Percentiles rank a stretch among this genome's conserved stretches.
Conservation (phyloP, 164 flowering plant genomes). For the Aristolochia californica region DNA sequence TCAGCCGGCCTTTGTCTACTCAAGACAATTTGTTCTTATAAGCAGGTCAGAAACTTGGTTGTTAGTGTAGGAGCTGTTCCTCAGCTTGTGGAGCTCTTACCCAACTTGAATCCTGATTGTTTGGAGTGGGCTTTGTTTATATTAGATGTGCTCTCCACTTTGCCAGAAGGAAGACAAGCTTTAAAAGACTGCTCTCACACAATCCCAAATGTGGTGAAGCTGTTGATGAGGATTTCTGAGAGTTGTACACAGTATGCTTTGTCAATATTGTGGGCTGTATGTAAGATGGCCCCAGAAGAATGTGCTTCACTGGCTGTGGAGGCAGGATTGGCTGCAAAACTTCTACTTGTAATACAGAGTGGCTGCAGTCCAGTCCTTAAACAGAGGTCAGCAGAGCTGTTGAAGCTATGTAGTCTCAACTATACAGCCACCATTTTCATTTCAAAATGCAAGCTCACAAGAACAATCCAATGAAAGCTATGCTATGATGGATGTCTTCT, state of each 20-base stretch:
- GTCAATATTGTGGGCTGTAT: slow-evolving; percentile 69
- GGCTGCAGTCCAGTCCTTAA: slow-evolving; percentile 69
- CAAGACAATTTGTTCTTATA: slow-evolving; percentile 39
- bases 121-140: slow-evolving; percentile 53
- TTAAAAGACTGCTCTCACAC: slow-evolving; percentile 52
- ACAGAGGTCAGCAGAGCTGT: slow-evolving; percentile 70
- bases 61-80: slow-evolving; percentile 69
- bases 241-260: slow-evolving; percentile 62
- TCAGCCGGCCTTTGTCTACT: slow-evolving; percentile 57
- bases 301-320: slow-evolving; percentile 67
- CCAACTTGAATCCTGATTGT: slow-evolving; percentile 49
- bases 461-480: slow-evolving; percentile 58
- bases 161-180: slow-evolving; percentile 54
- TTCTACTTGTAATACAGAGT: slow-evolving; percentile 83
- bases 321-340: slow-evolving; percentile 82
- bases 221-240: slow-evolving; percentile 75
- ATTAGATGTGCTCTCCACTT: slow-evolving; percentile 39
- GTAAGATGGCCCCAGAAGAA: slow-evolving; percentile 65
- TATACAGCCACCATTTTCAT: slow-evolving; percentile 68
- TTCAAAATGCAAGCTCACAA: slow-evolving; percentile 93
- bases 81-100: slow-evolving; percentile 58
- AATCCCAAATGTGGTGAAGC: slow-evolving; percentile 56
- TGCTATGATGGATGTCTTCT: slow-evolving; percentile 3
- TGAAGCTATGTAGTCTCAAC: slow-evolving; percentile 78
- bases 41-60: slow-evolving; percentile 37